phyloP scores from a whole-genome alignment of 1,284 basidiomycete genomes.

The Lentinula novae-zelandiae region DNA sequence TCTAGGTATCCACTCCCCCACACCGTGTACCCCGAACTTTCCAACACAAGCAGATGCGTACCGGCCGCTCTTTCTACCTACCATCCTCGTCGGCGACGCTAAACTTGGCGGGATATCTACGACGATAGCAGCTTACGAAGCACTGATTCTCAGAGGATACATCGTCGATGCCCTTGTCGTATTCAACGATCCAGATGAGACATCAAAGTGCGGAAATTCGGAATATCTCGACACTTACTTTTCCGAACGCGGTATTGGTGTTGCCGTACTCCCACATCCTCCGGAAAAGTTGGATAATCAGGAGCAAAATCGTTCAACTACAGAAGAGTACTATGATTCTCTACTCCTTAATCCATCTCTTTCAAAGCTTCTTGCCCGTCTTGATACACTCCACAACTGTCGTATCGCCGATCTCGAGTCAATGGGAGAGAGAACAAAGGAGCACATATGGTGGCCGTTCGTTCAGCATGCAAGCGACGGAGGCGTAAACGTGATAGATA shows the following conservation, averaged over 20 bases:
- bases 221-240: slow-evolving; percentile 84
- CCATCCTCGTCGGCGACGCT: slow-evolving; percentile 84
- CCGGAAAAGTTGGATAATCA: slow-evolving; percentile 28
- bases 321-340: slow-evolving; percentile 69
- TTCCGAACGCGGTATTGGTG: slow-evolving; percentile 61
- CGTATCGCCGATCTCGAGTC: slow-evolving; percentile 71
- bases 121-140: slow-evolving; percentile 92
- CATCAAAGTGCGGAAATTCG: slow-evolving; percentile 65
- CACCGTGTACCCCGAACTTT: slow-evolving; percentile 58
- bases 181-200: slow-evolving; percentile 38
- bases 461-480: slow-evolving; percentile 72
- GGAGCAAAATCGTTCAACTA: slow-evolving; percentile 46
- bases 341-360: slow-evolving; percentile 45
- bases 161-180: slow-evolving; percentile 85
- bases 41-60: slow-evolving; percentile 85
- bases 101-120: slow-evolving; percentile 94
- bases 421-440: slow-evolving; percentile 77
- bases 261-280: slow-evolving; percentile 59
- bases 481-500: slow-evolving; percentile 84
- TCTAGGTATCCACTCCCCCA: slow-evolving; percentile 74
- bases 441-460: slow-evolving; percentile 96
- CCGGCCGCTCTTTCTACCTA: slow-evolving; percentile 83
- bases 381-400: slow-evolving; percentile 61
- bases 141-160: slow-evolving; percentile 87
- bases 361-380: slow-evolving; percentile 37